These are phyloP conservation scores for Helotiales sp. DNA, from an alignment of 2,329 filamentous ascomycete genomes.

Conservation along the genomic window DNA sequence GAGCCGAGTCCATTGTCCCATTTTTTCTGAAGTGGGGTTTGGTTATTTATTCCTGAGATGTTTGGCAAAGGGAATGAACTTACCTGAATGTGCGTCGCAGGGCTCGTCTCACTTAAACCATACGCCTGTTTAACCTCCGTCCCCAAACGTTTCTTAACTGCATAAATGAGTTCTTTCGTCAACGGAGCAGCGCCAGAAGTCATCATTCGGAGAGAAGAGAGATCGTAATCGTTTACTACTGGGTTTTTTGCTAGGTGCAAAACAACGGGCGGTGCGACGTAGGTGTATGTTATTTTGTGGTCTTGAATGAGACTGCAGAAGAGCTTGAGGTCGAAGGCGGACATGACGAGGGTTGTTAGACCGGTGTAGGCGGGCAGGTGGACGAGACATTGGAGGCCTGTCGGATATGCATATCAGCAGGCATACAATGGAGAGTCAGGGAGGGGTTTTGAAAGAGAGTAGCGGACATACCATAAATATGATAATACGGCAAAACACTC, in stretches of 20 bases:
- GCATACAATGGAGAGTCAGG: too few relatives aligned
- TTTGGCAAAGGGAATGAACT: background rate
- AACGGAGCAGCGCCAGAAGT: constrained; percentile 85
- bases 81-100: constrained; percentile 46
- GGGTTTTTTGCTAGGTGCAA: constrained; percentile 80
- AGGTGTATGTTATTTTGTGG: constrained; percentile 73
- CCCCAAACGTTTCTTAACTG: constrained; percentile 71
- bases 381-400: constrained; percentile 66
- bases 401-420: background rate
- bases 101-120: constrained; percentile 84
- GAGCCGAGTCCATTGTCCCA: constrained; percentile 71
- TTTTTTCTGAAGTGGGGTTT: constrained; percentile 1
- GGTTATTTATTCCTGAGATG: background rate
- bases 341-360: constrained; percentile 68
- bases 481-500: constrained; percentile 84
- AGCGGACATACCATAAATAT: constrained; percentile 61
- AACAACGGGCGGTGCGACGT: constrained; percentile 82
- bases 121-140: constrained; percentile 89
- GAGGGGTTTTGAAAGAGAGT: too few relatives aligned
- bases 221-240: constrained; percentile 75
- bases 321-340: constrained; percentile 77
- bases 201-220: constrained; percentile 78
- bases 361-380: constrained; percentile 64
- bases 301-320: constrained; percentile 79
- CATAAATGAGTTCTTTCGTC: constrained; percentile 75